Percentiles rank a stretch among this genome's conserved stretches.
Evolutionary conservation across 805 yeast genomes (phyloP).

Genomic region (Phaffomyces opuntiae): DNA sequence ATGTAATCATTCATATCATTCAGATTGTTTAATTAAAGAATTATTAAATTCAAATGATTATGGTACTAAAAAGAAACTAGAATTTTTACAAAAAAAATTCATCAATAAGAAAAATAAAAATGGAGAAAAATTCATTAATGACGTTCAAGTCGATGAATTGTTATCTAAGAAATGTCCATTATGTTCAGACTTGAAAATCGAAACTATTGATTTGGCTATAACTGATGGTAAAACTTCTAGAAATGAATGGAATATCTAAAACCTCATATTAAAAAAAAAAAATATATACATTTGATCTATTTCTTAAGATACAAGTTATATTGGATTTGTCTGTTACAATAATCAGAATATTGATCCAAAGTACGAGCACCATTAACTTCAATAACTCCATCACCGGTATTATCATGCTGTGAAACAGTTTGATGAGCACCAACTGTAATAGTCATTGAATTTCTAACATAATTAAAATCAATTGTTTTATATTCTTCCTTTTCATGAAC

Average conservation of each 20-base stretch:
- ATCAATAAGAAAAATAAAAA: slow-evolving; percentile 19
- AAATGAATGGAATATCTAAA: slow-evolving; percentile 38
- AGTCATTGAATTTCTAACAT: slow-evolving; percentile 20
- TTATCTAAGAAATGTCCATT: slow-evolving; percentile 61
- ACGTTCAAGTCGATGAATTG: slow-evolving; percentile 49
- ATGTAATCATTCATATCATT: slow-evolving; percentile 85
- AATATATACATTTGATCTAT: neutral
- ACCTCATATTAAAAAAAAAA: neutral
- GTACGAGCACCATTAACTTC: too few relatives aligned
- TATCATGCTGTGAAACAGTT: neutral
- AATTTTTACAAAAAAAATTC: slow-evolving; percentile 37
- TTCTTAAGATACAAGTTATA: too few relatives aligned
- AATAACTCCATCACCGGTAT: neutral
- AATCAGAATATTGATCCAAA: too few relatives aligned
- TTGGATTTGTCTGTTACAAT: too few relatives aligned
- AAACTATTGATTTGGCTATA: slow-evolving; percentile 59
- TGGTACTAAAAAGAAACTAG: slow-evolving; percentile 54
- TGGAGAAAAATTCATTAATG: slow-evolving; percentile 22
- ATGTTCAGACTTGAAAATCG: slow-evolving; percentile 70
- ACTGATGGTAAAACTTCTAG: slow-evolving; percentile 32
- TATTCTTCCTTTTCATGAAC: slow-evolving; percentile 8
- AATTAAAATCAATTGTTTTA: slow-evolving; percentile 7
- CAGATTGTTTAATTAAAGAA: slow-evolving; percentile 70
- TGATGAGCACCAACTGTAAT: slow-evolving; percentile 18
- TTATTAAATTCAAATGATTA: slow-evolving; percentile 60